These are phyloP conservation scores for Omphalotus olearius DNA, from an alignment of 1,284 basidiomycete species.

Conservation along the genomic window DNA sequence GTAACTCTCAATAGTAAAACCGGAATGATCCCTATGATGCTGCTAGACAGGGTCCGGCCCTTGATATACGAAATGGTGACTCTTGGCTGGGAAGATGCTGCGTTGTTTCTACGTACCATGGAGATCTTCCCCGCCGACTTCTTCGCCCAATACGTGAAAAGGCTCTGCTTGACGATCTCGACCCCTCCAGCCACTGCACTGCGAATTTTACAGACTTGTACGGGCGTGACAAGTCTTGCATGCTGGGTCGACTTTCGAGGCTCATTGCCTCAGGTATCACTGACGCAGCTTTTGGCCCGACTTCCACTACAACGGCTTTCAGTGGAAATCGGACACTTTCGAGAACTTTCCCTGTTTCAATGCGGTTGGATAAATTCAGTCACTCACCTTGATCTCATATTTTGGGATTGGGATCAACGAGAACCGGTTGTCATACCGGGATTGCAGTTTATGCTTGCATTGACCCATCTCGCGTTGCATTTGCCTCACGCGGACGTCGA, in stretches of 20 bases:
- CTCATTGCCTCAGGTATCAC: conserved; percentile 15
- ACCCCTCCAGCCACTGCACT: conserved; percentile 23
- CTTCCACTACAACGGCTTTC: conserved; percentile 29
- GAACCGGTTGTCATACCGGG: conserved; percentile 22
- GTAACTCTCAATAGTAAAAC: conserved; percentile 9
- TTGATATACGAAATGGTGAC: conserved; percentile 30
- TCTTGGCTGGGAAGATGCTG: conserved; percentile 26
- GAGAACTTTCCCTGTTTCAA: conserved; percentile 11
- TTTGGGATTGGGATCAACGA: conserved; percentile 13
- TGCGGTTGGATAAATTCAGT: conserved; percentile 13
- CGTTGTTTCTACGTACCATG: conserved; percentile 29
- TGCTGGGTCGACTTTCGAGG: conserved; percentile 30
- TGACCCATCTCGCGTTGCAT: conserved; percentile 29
- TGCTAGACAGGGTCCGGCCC: conserved; percentile 25
- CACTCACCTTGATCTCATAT: conserved; percentile 22
- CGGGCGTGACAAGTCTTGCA: conserved; percentile 28
- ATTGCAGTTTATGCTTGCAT: conserved; percentile 21
- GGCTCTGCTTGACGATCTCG: conserved; percentile 30
- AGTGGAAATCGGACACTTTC: conserved; percentile 27
- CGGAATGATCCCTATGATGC: neutral
- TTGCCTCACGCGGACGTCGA: conserved; percentile 20
- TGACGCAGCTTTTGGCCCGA: conserved; percentile 20
- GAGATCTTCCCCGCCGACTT: conserved; percentile 26
- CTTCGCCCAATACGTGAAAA: conserved; percentile 30
- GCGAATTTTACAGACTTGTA: conserved; percentile 28